Conservation (phyloP, 202 grass and related monocot species). For the Setaria italica region DNA sequence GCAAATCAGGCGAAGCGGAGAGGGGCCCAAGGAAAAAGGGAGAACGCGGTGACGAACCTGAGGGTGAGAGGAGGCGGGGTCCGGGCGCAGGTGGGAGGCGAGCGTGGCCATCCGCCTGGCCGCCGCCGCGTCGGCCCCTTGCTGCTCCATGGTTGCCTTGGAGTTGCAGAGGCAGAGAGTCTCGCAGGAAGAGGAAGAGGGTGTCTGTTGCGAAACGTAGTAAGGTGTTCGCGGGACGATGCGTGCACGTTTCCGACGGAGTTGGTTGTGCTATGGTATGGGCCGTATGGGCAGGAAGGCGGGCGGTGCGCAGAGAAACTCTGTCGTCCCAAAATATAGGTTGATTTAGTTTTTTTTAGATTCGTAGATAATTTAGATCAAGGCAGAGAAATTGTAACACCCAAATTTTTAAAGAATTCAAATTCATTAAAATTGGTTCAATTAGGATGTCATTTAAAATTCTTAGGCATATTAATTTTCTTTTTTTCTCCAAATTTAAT, state of each 20-base stretch:
- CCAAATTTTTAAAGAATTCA: too few species aligned
- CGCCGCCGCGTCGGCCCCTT: constrained; percentile 14
- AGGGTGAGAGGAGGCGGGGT: neutral
- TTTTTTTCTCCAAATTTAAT: too few species aligned
- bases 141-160: constrained; percentile 42
- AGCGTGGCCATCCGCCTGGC: constrained; percentile 53
- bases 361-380: too few species aligned
- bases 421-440: too few species aligned
- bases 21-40: neutral
- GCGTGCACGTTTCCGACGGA: constrained; percentile 14
- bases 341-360: too few species aligned
- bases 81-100: constrained; percentile 50
- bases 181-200: neutral
- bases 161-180: too few species aligned
- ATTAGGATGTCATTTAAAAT: too few species aligned
- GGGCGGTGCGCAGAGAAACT: too few species aligned
- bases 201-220: neutral
- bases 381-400: too few species aligned
- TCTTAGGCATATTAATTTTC: too few species aligned
- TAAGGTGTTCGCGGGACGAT: neutral
- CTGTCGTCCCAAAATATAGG: too few species aligned
- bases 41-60: constrained; percentile 29
- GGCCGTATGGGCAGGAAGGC: too few species aligned
- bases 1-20: neutral
- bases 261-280: neutral